Evolutionary conservation across 2,329 filamentous ascomycete genomes (phyloP), one percentile per base, ranked within the genome.

Genomic region (Talaromyces sp.): DNA sequence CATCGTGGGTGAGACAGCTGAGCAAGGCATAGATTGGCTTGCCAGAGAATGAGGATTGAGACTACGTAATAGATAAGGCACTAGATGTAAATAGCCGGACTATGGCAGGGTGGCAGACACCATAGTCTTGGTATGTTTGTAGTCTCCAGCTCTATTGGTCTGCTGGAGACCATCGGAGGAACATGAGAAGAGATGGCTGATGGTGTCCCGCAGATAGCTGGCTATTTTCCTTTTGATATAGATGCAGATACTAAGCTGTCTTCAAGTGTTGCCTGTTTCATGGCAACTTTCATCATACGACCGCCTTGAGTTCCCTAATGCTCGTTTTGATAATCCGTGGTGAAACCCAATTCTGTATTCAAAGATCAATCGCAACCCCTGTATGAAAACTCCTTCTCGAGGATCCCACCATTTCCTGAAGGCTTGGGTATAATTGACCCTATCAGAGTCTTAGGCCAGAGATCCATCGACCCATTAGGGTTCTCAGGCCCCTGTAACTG

Each of bases 401-500:
- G 16, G 14, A 35, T 9, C 10, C 33, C 52, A 56, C 31, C n/a
- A 14, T 13, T 7, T 10, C 10, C 11, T 39, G 8, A 14, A 33
- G 14, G 10, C 47, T 47, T 31, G 48, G 16, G 7, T 10, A 56
- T 22, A 35, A n/a, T 3, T 37, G 11, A 39, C 14, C 2, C 52
- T 39, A 37, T 39, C 14, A 56, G n/a, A 24, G n/a, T 37, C 24
- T 31, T 37, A 6, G 19, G 22, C 33, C 0, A 56, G 33, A 56
- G 39, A 39, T 56, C 19, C 19, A 56, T 56, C 31, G 10, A 56
- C 52, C n/a, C 33, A 37, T 56, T 39, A 39, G 33, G 31, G 52
- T 35, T 35, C 37, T 54, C 56, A 62, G 61, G 69, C 71, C 75
- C 75, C 65, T 76, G 77, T 76, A 71, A 70, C 67, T 79, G 77